Evolutionary conservation across 306 rosid species (phyloP).

Genomic region (Glycine latifolia): DNA sequence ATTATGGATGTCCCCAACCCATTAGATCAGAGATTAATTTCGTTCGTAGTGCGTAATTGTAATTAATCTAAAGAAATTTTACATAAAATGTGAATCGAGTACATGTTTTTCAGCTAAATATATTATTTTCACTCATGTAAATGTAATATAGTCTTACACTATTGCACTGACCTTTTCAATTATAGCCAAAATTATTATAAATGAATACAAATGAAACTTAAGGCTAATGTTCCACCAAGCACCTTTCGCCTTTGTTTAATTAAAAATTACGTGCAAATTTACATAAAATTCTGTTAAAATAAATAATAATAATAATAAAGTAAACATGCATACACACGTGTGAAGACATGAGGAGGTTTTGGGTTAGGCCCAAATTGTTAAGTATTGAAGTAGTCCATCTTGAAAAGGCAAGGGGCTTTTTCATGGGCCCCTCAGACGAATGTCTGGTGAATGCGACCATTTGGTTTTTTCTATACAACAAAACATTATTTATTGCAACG

Average conservation of each 20-base stretch:
- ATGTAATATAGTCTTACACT: no score
- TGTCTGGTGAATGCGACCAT: conserved; percentile 51
- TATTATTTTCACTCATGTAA: no score
- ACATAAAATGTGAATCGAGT: no score
- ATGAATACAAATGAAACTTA: not conserved
- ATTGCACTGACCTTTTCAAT: no score
- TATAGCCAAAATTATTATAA: not conserved
- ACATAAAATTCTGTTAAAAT: no score
- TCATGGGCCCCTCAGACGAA: conserved; percentile 44
- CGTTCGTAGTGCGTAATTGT: no score
- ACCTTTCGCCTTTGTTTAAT: not conserved
- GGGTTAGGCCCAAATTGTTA: conserved; percentile 25
- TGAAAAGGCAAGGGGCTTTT: conserved; percentile 41
- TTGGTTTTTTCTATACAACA: conserved; percentile 15
- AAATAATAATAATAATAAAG: no score
- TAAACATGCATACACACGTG: not conserved
- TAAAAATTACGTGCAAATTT: no score
- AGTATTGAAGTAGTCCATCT: conserved; percentile 22
- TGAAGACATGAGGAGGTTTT: not conserved
- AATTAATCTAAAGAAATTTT: no score
- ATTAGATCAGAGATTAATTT: no score
- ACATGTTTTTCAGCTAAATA: no score
- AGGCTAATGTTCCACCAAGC: not conserved
- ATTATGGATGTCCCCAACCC: no score
- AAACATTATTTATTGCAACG: conserved; percentile 41